Percentiles rank a stretch among this genome's conserved stretches.
Evolutionary conservation across 139 green algal genomes (phyloP).

Genomic region (Chlamydomonas sphaeroides): DNA sequence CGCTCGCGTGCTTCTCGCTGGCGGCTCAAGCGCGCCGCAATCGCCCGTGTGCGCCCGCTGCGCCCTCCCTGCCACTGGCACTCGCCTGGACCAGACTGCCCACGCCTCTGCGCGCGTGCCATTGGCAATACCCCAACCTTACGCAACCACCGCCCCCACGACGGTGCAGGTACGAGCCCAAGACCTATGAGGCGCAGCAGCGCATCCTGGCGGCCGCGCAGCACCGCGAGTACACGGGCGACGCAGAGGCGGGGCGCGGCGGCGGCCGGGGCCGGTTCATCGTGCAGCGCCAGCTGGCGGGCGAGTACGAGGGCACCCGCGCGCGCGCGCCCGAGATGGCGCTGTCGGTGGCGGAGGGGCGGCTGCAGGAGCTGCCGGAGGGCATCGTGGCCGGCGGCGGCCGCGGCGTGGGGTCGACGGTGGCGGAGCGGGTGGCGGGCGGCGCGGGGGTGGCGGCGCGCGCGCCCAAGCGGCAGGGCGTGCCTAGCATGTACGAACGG

Average conservation of each 20-base stretch:
- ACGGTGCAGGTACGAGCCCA: slow-evolving; percentile 35
- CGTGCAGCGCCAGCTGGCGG: slow-evolving; percentile 30
- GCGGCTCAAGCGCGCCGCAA: too few species aligned
- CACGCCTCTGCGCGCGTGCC: too few species aligned
- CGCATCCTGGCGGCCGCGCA: slow-evolving; percentile 10
- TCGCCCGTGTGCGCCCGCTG: too few species aligned
- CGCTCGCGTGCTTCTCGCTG: too few species aligned
- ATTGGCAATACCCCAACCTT: too few species aligned
- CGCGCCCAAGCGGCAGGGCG: background rate
- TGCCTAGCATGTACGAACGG: slow-evolving; percentile 34
- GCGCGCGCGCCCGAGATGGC: slow-evolving; percentile 29
- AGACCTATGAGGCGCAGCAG: slow-evolving; percentile 17
- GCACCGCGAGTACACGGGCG: background rate
- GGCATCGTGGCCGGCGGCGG: slow-evolving; percentile 4
- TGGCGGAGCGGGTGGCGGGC: slow-evolving; percentile 7
- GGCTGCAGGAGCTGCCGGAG: background rate
- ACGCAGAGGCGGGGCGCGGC: background rate
- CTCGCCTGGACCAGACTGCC: too few species aligned
- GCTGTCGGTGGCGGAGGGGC: slow-evolving; percentile 6
- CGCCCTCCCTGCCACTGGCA: too few species aligned
- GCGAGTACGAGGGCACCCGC: slow-evolving; percentile 36
- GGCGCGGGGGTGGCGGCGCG: background rate
- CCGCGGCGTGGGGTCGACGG: background rate
- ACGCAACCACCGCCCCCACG: too few species aligned
- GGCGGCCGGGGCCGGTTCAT: slow-evolving; percentile 17